Evolutionary conservation across 2,329 filamentous ascomycete genomes (phyloP).

Genomic region (Xylariaceae sp.): DNA sequence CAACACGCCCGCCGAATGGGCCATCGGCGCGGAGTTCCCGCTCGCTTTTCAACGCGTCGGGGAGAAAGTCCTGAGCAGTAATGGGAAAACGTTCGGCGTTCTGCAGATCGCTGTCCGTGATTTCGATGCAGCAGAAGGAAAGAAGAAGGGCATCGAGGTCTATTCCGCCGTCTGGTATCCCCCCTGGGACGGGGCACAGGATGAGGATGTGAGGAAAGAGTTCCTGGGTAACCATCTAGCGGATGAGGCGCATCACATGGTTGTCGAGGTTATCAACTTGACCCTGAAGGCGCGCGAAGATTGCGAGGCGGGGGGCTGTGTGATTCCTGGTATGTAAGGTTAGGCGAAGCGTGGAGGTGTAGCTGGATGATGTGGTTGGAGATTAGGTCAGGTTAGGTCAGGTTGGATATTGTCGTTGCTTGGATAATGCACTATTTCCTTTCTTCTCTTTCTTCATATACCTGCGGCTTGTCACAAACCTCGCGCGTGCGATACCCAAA

Average conservation of each 20-base stretch:
- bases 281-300: conserved; percentile 14
- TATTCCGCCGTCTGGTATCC: conserved; percentile 19
- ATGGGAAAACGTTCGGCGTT: conserved; percentile 11
- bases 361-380: too few species aligned
- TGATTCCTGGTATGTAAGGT: conserved; percentile 2
- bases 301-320: conserved; percentile 12
- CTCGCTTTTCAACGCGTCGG: conserved; percentile 13
- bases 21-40: conserved; percentile 9
- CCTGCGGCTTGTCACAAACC: too few species aligned
- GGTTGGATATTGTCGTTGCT: too few species aligned
- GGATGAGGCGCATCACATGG: conserved; percentile 20
- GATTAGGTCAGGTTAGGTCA: not conserved
- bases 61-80: conserved; percentile 11
- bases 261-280: conserved; percentile 20
- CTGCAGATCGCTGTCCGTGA: conserved; percentile 20
- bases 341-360: too few species aligned
- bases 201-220: conserved; percentile 4
- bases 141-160: conserved; percentile 13
- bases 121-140: conserved; percentile 8
- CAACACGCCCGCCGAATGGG: conserved; percentile 11
- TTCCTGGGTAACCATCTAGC: conserved; percentile 12
- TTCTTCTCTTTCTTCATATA: too few species aligned
- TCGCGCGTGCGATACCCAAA: too few species aligned
- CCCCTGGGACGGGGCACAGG: conserved; percentile 12
- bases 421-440: too few species aligned